Evolutionary conservation across 805 yeast genomes (phyloP), one percentile per base, ranked within the genome.

Genomic region (Wickerhamomyces strasburgensis): DNA sequence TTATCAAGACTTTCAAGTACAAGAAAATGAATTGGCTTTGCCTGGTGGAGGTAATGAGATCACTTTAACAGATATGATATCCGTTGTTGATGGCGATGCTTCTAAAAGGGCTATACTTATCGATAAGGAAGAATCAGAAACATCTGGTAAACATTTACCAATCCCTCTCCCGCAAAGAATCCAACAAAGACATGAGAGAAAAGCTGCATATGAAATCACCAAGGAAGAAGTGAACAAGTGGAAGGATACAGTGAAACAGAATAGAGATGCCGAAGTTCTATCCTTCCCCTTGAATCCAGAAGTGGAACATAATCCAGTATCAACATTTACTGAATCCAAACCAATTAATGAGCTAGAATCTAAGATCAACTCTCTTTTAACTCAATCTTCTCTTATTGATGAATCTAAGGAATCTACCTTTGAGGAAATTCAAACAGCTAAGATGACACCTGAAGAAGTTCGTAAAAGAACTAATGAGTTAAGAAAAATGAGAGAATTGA

Each of bases 401-500:
- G 93, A 85, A 34, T 71, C 73, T 47, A 77, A 81, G 36, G 85
- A 83, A 48, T 77, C 88, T n/a, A 76, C 84, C 5, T 89, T 88
- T 60, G 97, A 90, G 59, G 85, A 89, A 37, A 72, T 87, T 25
- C 89, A 85, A 6, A 77, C 84, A 2, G 88, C 95, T 2, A 80
- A 82, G 53, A 63, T 90, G 59, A 72, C 93, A 0, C 74, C 80
- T 19, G 94, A 84, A 43, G 98, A 93, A 34, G 63, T 90, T 65
- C 64, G 67, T 38, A 77, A 79, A 56, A 72, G 94, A 42, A 81
- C 93, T 6, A 75, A 77, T 41, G 96, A 90, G 61, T 70, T 90
- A 49, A 75, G 98, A 49, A 63, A 84, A 54, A 87, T 88, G 96
- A 75, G 98, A 46, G 98, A 93, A 57, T 73, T 90, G 45, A 86